Evolutionary conservation across 202 grass and related monocot species (phyloP).

Genomic region (Cymbopogon flexuosus): DNA sequence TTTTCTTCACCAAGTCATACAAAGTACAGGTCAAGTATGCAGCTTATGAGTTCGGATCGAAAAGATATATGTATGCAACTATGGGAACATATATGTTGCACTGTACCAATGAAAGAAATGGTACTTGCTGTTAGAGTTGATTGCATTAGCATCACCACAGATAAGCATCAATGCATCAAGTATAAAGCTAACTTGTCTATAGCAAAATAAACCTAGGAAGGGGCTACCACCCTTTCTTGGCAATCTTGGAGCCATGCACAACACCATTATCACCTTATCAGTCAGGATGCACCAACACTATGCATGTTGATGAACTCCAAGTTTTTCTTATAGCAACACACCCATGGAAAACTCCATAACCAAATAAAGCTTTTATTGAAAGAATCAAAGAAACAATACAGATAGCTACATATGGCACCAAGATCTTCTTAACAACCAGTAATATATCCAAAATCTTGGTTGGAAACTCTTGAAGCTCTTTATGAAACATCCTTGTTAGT

Average conservation of each 20-base stretch:
- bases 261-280: neutral
- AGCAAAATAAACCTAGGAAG: neutral
- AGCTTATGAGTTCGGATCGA: neutral
- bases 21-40: neutral
- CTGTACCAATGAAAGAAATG: neutral
- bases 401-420: neutral
- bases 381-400: neutral
- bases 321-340: neutral
- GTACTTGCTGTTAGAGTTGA: neutral
- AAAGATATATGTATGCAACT: neutral
- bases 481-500: neutral
- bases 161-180: neutral
- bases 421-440: neutral
- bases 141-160: neutral
- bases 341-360: neutral
- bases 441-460: neutral
- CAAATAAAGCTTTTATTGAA: neutral
- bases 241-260: neutral
- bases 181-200: neutral
- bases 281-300: neutral
- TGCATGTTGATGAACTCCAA: neutral
- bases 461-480: neutral
- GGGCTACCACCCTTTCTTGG: neutral
- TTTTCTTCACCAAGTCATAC: neutral
- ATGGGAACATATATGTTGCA: neutral